These are phyloP conservation scores for Nicotiana tomentosiformis DNA, from an alignment of 257 asterid genomes.

Conservation along the genomic window DNA sequence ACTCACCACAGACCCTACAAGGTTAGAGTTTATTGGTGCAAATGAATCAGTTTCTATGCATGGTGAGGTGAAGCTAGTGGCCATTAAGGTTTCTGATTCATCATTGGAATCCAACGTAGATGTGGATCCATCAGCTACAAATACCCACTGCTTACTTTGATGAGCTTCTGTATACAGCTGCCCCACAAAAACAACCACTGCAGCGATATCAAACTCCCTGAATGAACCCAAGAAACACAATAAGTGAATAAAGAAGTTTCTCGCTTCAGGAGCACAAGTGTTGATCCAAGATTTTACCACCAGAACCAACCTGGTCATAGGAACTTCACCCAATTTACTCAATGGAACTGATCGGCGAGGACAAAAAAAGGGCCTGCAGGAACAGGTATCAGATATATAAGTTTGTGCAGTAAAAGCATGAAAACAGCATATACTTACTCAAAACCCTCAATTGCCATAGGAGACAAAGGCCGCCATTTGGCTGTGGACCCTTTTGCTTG, in stretches of 20 bases:
- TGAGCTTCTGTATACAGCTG: slow-evolving; percentile 55
- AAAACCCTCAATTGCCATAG: slow-evolving; percentile 32
- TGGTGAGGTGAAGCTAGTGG: slow-evolving; percentile 65
- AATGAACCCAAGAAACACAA: slow-evolving; percentile 19
- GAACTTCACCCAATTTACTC: slow-evolving; percentile 67
- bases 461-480: slow-evolving; percentile 68
- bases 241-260: slow-evolving; percentile 15
- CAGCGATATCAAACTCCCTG: slow-evolving; percentile 95
- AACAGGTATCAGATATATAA: slow-evolving; percentile 7
- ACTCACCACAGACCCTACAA: slow-evolving; percentile 76
- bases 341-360: slow-evolving; percentile 64
- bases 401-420: not conserved
- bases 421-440: slow-evolving; percentile 43
- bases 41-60: slow-evolving; percentile 36
- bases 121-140: slow-evolving; percentile 69
- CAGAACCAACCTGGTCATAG: slow-evolving; percentile 59
- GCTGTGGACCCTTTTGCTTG: slow-evolving; percentile 67
- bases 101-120: slow-evolving; percentile 25
- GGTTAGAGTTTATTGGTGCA: slow-evolving; percentile 45
- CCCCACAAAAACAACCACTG: slow-evolving; percentile 70
- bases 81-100: slow-evolving; percentile 54
- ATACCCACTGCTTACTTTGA: slow-evolving; percentile 87
- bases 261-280: slow-evolving; percentile 10
- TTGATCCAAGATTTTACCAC: slow-evolving; percentile 9
- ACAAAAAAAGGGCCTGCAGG: slow-evolving; percentile 64